These are phyloP conservation scores for Solanum peruvianum DNA, from an alignment of 257 asterid genomes.

Conservation along the genomic window DNA sequence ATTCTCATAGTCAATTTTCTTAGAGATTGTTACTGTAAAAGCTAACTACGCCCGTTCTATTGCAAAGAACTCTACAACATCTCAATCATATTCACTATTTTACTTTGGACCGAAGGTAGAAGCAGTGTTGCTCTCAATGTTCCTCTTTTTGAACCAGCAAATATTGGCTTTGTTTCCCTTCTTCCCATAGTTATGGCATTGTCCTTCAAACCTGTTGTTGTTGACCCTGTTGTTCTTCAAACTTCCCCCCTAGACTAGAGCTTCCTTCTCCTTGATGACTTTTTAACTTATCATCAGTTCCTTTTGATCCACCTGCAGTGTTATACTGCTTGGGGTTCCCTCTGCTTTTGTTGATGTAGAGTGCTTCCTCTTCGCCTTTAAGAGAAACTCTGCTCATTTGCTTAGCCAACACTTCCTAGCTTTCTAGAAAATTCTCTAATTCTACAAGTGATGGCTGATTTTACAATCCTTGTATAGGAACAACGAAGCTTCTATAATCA, in stretches of 20 bases:
- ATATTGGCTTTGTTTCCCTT: background rate
- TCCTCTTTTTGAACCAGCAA: background rate
- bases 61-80: background rate
- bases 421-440: background rate
- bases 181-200: background rate
- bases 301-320: background rate
- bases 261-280: background rate
- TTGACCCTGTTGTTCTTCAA: background rate
- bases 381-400: background rate
- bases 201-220: background rate
- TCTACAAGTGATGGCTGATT: background rate
- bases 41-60: background rate
- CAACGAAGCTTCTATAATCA: background rate
- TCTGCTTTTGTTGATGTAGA: too few species aligned
- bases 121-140: background rate
- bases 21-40: too few species aligned
- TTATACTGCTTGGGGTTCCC: background rate
- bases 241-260: background rate
- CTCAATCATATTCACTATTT: background rate
- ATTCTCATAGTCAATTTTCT: background rate
- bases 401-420: background rate
- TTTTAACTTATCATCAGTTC: too few species aligned
- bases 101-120: background rate
- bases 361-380: background rate
- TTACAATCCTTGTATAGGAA: background rate